Evolutionary conservation across 345 rosid species (phyloP), one percentile per base, ranked within the genome.

Genomic region (Lepidium sativum): DNA sequence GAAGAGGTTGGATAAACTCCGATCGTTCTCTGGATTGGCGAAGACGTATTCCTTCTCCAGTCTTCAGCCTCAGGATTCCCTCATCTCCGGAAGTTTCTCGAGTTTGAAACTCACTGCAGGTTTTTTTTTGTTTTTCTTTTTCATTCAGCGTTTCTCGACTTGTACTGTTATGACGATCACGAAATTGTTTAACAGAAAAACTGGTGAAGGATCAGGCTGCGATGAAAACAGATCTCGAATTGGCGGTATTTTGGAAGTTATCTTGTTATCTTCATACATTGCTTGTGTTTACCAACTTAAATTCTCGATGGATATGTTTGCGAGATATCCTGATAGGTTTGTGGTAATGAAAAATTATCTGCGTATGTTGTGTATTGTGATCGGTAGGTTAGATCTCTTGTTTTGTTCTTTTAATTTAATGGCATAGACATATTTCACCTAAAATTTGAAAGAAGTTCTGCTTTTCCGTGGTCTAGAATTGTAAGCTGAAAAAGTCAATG

Each of bases 71-170:
- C 63, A 81, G 27, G 86, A 85, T 39, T 82, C 88, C 33, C 43
- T 50, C 42, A 58, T 91, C 10, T 73, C 76, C 16, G 94, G 96
- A 10, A 83, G 85, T 67, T 92, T 92, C 76, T 77, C 84, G 25
- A 87, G 84, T 69, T 63, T 85, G 80, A 89, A 92, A 82, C 73
- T 89, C 33, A 83, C 95, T 13, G 98, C 97, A 81, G 98, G 98
- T 92, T 37, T 21, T 33, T 58, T 4, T 20, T 32, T 51, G n/a
- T 33, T 58, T 4, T 21, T 53, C 23, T 27, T 39, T 61, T 62
- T 31, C 39, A 6, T 1, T 53, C 47, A 15, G 25, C 9, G 8
- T 41, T 29, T 72, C 14, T 51, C 3, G 55, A 16, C 48, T 65
- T 32, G 41, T 31, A 13, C 25, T 8, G 2, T 61, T 44, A 6